A percentile compares a stretch with the other conserved stretches of the same genome.
These are phyloP conservation scores for Solidago caesia DNA, from an alignment of 129 eudicot genomes.

Conservation along the genomic window DNA sequence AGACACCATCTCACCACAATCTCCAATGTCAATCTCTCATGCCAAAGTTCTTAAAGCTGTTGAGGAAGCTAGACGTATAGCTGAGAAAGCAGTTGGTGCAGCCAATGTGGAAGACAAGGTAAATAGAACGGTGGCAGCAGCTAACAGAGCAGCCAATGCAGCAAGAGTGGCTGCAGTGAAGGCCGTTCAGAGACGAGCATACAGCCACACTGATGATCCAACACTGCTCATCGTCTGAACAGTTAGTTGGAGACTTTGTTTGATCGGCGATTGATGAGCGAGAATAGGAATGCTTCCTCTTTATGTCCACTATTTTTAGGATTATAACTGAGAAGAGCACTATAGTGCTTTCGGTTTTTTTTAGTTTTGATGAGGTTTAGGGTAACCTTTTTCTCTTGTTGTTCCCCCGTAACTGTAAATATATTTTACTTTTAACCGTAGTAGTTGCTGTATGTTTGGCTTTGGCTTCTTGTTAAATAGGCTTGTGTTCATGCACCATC, in stretches of 20 bases:
- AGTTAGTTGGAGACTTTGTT: background rate
- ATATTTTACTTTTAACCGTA: conserved; percentile 18
- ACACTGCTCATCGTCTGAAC: conserved; percentile 28
- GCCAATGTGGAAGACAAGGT: conserved; percentile 48
- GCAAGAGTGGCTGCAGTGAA: conserved; percentile 77
- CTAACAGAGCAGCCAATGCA: conserved; percentile 74
- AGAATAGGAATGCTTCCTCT: conserved; percentile 19
- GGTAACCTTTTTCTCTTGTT: background rate
- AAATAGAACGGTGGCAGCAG: conserved; percentile 58
- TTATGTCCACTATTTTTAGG: conserved; percentile 26
- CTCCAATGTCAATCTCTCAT: conserved; percentile 18
- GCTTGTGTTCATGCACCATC: background rate
- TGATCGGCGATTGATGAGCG: conserved; percentile 36
- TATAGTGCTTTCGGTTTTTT: conserved; percentile 28
- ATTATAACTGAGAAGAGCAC: conserved; percentile 24
- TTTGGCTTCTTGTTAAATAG: conserved; percentile 11
- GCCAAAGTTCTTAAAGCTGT: conserved; percentile 50
- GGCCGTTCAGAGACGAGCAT: conserved; percentile 63
- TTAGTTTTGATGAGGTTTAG: conserved; percentile 6
- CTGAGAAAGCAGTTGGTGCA: conserved; percentile 49
- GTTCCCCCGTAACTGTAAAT: conserved; percentile 31
- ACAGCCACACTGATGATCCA: conserved; percentile 30
- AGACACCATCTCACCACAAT: conserved; percentile 19
- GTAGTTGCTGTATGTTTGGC: conserved; percentile 24
- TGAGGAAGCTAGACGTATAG: conserved; percentile 56